Base-by-base conservation (phyloP, 2,329 filamentous ascomycete genomes). In the Claviceps capensis region DNA sequence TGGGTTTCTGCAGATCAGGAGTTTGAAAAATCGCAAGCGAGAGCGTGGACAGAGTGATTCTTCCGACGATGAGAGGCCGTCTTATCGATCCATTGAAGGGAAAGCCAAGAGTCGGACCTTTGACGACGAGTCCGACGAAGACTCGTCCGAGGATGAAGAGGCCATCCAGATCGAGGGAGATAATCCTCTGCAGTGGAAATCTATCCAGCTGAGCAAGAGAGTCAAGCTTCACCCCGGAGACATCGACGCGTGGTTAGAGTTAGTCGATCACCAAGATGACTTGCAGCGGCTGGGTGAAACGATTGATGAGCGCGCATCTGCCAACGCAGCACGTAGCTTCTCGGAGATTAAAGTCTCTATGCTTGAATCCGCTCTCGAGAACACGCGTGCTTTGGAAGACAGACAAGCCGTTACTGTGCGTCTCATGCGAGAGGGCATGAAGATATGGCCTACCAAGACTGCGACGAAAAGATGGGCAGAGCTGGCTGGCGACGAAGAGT, bases 311-410 rank as follows among this genome's bases (percentile, higher is more conserved):
- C 72, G 67, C 41, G 65, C 61, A 34, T 82, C 79, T 0, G 69
- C 72, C 30, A 78, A 82, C 3, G 85, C 93, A 61, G 70, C 72
- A 49, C 77, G 76, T 55, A 84, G 84, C 55, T 79, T 87, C 51
- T 82, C 88, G 3, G 85, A 93, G 56, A 81, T 95, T 52, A 91
- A 88, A 57, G 69, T 95, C 2, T 81, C 84, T 2, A 79, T 95
- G 55, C 86, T 90, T 54, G 81, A 91, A 57, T 82, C 88, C 55
- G 90, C 90, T 0, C 65, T 95, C 7, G 69, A 72, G 11, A 77
- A 83, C 46, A 72, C 79, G 5, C 57, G 58, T 3, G 63, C 64
- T 1, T 66, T 70, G 1, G 59, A 69, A 38, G 74, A 76, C 43
- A 75, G 78, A 16, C 77, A 86, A 54, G 69, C 67, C 8, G 72